A percentile compares a stretch with the other conserved stretches of the same genome.
phyloP scores from a whole-genome alignment of 805 yeast genomes.

The Lachancea dasiensis region DNA sequence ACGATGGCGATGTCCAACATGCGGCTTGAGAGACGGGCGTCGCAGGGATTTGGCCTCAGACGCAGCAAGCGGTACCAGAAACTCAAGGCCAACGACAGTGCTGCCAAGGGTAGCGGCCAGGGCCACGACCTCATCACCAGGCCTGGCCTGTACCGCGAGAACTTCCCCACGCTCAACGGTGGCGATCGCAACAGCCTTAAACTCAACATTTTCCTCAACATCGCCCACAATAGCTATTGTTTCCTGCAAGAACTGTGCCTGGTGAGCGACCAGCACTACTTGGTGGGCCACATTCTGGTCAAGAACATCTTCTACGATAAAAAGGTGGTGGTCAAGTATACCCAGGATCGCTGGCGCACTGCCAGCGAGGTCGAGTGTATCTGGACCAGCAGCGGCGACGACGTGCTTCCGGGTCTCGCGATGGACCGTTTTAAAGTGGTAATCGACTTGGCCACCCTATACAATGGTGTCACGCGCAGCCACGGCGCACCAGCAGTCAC shows the following conservation, averaged over 20 bases:
- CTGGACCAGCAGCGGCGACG: constrained; percentile 26
- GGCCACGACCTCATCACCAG: too few relatives aligned
- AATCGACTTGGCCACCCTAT: constrained; percentile 14
- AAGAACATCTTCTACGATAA: constrained; percentile 68
- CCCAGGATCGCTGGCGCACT: constrained; percentile 75
- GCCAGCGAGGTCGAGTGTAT: constrained; percentile 29
- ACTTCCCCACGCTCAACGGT: constrained; percentile 24
- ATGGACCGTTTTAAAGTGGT: constrained; percentile 29
- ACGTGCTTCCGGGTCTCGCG: constrained; percentile 23
- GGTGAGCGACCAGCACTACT: constrained; percentile 47
- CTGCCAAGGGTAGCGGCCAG: too few relatives aligned
- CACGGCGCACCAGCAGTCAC: background rate
- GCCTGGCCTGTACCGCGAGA: constrained; percentile 25
- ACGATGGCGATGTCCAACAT: constrained; percentile 9
- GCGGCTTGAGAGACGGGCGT: constrained; percentile 5
- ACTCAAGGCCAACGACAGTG: constrained; percentile 2
- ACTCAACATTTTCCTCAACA: constrained; percentile 24
- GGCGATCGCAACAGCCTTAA: constrained; percentile 22
- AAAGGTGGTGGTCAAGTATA: constrained; percentile 61
- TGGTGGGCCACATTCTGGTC: constrained; percentile 74
- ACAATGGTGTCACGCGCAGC: constrained; percentile 10
- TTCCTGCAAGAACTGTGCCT: constrained; percentile 56
- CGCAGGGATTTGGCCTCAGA: constrained; percentile 5
- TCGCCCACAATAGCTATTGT: constrained; percentile 15
- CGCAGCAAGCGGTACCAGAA: constrained; percentile 9